These are phyloP conservation scores for Ophiostoma ips DNA, from an alignment of 2,329 filamentous ascomycete species.

Conservation along the genomic window DNA sequence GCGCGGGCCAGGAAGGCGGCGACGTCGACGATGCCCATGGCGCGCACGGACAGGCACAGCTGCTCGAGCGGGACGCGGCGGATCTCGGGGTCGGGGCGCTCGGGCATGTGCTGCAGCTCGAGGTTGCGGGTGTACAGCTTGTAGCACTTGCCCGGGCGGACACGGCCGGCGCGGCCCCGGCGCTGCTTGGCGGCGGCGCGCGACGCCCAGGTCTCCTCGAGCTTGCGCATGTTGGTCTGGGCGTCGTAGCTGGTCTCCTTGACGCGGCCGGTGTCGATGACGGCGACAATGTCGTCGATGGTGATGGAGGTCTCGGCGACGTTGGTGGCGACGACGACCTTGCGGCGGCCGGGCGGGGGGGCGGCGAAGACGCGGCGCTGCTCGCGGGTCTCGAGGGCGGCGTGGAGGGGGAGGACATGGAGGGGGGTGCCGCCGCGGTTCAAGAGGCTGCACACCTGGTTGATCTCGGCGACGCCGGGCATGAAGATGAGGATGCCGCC, in stretches of 20 bases:
- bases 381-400: conserved; percentile 76
- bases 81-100: conserved; percentile 86
- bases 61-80: conserved; percentile 86
- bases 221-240: conserved; percentile 81
- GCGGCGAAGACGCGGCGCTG: conserved; percentile 75
- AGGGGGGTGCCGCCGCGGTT: conserved; percentile 37
- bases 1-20: conserved; percentile 69
- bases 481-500: conserved; percentile 94
- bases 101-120: conserved; percentile 65
- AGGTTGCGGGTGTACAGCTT: conserved; percentile 84
- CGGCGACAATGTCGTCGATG: conserved; percentile 91
- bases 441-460: conserved; percentile 58
- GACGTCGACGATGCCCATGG: conserved; percentile 83
- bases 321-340: conserved; percentile 89
- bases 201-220: conserved; percentile 93
- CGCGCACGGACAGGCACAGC: conserved; percentile 82
- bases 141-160: conserved; percentile 82
- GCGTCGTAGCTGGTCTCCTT: conserved; percentile 95
- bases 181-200: conserved; percentile 88
- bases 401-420: conserved; percentile 78
- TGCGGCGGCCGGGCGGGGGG: conserved; percentile 67
- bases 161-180: conserved; percentile 82
- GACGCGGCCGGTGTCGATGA: conserved; percentile 88
- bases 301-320: conserved; percentile 98
- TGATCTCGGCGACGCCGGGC: conserved; percentile 85